Evolutionary conservation across 257 asterid genomes (phyloP), one percentile per base, ranked within the genome.

Genomic region (Ballota nigra): DNA sequence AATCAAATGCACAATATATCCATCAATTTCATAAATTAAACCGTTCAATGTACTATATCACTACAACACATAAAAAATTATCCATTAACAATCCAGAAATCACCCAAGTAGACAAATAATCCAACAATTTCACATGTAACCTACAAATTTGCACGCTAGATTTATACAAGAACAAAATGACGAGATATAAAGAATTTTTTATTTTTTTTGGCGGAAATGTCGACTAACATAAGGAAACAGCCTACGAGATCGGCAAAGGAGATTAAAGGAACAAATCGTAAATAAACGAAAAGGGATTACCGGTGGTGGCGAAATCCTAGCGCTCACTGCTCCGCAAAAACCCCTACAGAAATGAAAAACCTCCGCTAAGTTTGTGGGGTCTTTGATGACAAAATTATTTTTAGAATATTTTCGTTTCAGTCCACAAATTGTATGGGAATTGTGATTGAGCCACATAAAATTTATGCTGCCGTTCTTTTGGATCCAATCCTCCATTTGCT

Each of bases 291-390:
- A n/a, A 55, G 28, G 4, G 13, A 6, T 23, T 57, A 57, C 63
- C 63, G 63, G 36, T 12, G 63, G 34, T 24, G 36, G 63, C 63
- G 36, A 55, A 10, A 16, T 19, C 26, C 26, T 19, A 38, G 15
- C 10, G 15, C 61, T 18, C 5, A 3, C 29, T 19, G 60, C 29
- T 22, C 4, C 8, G 2, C 3, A 4, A 23, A n/a, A 57, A 57
- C 63, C 63, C 63, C 63, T 57, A 24, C n/a, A n/a, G n/a, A n/a
- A n/a, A n/a, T n/a, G 19, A 57, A 24, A 57, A 57, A 23, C 63
- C 63, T 24, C 5, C 33, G 3, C 29, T 3, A 26, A 26, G 51
- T 43, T 43, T 43, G 51, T 4, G 51, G 51, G 18, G 51, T 43
- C 6, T 61, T 31, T 36, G 16, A 36, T 18, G 31, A 13, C 19